phyloP scores from a whole-genome alignment of 73 alveolate genomes.

The Uronychia setigera region DNA sequence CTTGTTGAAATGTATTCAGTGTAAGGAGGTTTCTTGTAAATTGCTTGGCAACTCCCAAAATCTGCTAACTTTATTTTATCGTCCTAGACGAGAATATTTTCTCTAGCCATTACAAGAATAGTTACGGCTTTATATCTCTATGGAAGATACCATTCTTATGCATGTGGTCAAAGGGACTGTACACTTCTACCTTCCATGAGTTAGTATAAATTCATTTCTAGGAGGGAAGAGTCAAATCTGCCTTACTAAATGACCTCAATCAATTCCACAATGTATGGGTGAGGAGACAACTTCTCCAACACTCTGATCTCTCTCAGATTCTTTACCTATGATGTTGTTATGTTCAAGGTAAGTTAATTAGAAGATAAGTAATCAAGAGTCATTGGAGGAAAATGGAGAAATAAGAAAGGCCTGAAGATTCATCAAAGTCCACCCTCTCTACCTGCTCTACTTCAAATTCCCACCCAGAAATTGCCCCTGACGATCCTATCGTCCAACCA shows the following conservation, averaged over 20 bases:
- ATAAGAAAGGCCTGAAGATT: no score
- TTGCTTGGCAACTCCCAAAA: slow-evolving; percentile 94
- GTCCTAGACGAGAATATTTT: slow-evolving; percentile 60
- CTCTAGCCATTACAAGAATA: not conserved
- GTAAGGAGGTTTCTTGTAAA: slow-evolving; percentile 84
- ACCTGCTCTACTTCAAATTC: not conserved
- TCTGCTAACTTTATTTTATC: slow-evolving; percentile 91
- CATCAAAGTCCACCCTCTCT: not conserved
- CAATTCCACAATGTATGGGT: slow-evolving; percentile 95
- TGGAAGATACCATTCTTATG: slow-evolving; percentile 79
- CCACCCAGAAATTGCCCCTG: not conserved
- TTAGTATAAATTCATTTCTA: slow-evolving; percentile 62
- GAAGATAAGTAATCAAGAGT: no score
- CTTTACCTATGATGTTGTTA: slow-evolving; percentile 54
- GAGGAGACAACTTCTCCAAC: slow-evolving; percentile 92
- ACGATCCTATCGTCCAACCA: no score
- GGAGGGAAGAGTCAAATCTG: no score
- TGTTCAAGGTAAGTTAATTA: not conserved
- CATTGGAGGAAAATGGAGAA: no score
- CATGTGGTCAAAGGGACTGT: slow-evolving; percentile 77
- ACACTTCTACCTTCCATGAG: no score
- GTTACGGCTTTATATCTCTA: slow-evolving; percentile 75
- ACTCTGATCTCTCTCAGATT: slow-evolving; percentile 97
- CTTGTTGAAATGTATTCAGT: slow-evolving; percentile 92
- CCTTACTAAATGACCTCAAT: slow-evolving; percentile 80